A percentile compares a stretch with the other conserved stretches of the same genome.
Evolutionary conservation across 2,329 filamentous ascomycete genomes (phyloP).

Genomic region (Botrytis squamosa): DNA sequence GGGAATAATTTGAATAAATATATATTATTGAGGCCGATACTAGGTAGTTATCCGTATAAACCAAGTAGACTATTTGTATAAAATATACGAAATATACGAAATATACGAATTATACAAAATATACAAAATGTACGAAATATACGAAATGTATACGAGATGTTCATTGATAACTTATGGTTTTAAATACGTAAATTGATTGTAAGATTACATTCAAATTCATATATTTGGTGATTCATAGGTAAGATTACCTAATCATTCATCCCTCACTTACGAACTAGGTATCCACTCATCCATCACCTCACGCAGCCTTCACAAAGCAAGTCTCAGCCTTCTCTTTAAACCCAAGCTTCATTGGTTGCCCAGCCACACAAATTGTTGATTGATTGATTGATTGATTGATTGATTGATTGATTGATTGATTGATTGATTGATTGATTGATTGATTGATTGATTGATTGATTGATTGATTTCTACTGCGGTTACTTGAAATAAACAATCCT

Average conservation of each 20-base stretch:
- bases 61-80: too few species aligned
- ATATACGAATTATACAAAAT: not conserved
- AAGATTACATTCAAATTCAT: not conserved
- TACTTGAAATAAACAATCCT: conserved; percentile 4
- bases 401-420: too few species aligned
- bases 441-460: too few species aligned
- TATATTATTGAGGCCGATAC: not conserved
- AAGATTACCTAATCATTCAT: too few species aligned
- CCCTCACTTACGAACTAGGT: too few species aligned
- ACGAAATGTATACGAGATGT: not conserved
- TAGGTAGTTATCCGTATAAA: too few species aligned
- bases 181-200: not conserved
- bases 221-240: too few species aligned
- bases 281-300: not conserved
- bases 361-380: not conserved
- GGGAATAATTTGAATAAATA: not conserved
- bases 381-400: too few species aligned
- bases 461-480: not conserved
- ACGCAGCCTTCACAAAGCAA: not conserved
- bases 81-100: too few species aligned
- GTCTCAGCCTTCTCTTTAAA: not conserved
- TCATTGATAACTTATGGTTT: not conserved
- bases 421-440: too few species aligned
- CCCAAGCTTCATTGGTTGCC: not conserved
- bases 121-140: too few species aligned